Base-by-base conservation (phyloP, 495 filamentous ascomycete species). In the Darksidea phi region DNA sequence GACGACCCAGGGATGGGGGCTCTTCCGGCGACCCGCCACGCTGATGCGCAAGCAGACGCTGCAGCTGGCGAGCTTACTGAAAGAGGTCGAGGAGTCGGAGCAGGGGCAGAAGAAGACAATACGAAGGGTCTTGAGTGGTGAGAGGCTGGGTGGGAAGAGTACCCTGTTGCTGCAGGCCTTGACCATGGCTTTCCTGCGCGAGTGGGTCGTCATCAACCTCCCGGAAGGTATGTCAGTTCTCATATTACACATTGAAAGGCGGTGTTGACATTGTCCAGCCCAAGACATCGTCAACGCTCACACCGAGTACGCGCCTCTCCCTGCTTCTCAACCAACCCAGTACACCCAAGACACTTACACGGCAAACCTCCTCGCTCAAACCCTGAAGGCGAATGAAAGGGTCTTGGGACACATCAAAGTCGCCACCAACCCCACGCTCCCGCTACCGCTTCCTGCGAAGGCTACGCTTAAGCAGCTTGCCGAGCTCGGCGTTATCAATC, bases 151-250 rank as follows among this genome's bases (percentile, higher is more conserved):
- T 21, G 94, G 94, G 42, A 98, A 96, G 81, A 94, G 86, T 69
- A 80, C 91, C 54, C 76, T 96, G 70, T 71, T 96, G 57, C 78
- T 96, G 24, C 94, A 98, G 76, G 89, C 85, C 25, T 85, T 91
- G 81, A 78, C 88, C 8, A 87, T 90, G 77, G 94, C 85, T 0
- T 86, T 91, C 65, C 69, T 90, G 65, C 91, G 88, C 71, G 80
- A 86, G 17, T 96, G 91, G 91, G 80, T 95, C 32, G 93, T 97
- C 11, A 79, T 98, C 52, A 86, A 88, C 63, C 80, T 97, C 51
- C 92, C 94, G n/a, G 91, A 98, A 71, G 88, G 93, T 95, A 79
- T 67, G 76, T 63, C 43, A 43, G 45, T 68, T 15, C 48, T 7
- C 20, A 32, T 26, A 32, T 25, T n/a, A n/a, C 23, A 32, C 1